Base-by-base conservation (phyloP, 202 grass and related monocot genomes). In the Dendrocalamus latiflorus region DNA sequence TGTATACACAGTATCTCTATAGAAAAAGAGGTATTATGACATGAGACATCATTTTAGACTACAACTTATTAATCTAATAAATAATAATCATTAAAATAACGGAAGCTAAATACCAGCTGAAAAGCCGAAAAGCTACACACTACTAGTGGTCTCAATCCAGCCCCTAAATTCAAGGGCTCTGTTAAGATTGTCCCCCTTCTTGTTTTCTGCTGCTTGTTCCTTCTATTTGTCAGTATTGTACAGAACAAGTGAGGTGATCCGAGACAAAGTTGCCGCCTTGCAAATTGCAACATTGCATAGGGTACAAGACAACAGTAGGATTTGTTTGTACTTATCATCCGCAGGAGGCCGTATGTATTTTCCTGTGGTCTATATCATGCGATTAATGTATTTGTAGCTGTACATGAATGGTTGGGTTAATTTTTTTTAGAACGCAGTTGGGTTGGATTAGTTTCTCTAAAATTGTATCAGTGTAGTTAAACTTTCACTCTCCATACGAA, bases 141-240 rank as follows among this genome's bases (percentile, higher is more conserved):
- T n/a, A n/a, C n/a, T n/a, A n/a, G n/a, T n/a, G n/a, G 38, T 89
- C 67, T 56, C 49, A 43, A 68, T 78, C 78, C 50, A 60, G 28
- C 41, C 78, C 81, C 78, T 47, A 53, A 37, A 82, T 78, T 89
- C 78, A 82, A 78, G 78, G 83, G 49, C 59, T 86, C 42, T 62
- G 83, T 59, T 78, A 68, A 54, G 78, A 82, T 36, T 60, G 72
- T 2, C 38, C 50, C 73, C 16, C 20, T 67, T 72, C 57, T 68
- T 86, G 88, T 86, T 79, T 59, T 14, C 83, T 86, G 78, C 72
- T 74, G 83, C 34, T 78, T 74, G 83, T 86, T 74, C 78, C 78
- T 78, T 90, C 59, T 74, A 0, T 33, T 86, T 90, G 88, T 86
- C 78, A 61, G 83, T 39, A 86, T 17, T 45, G 17, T 1, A 8